Evolutionary conservation across 2,329 filamentous ascomycete species (phyloP).

Genomic region (Diaporthe helianthi): DNA sequence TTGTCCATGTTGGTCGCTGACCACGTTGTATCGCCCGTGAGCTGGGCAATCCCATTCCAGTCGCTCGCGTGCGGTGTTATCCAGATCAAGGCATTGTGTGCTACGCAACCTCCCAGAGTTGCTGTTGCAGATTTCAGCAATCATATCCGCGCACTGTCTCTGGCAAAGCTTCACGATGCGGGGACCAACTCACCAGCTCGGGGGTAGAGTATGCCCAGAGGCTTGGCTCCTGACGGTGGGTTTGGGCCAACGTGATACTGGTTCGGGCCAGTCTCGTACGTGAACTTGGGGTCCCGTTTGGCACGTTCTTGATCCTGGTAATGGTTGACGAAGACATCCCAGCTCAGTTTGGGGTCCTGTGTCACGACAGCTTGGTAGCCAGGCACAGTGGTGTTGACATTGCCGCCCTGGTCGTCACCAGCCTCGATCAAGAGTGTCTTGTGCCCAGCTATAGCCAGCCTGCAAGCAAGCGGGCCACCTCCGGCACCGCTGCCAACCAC

Average conservation of each 20-base stretch:
- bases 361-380: slow-evolving; percentile 30
- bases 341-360: slow-evolving; percentile 24
- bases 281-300: slow-evolving; percentile 30
- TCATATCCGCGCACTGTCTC: neutral
- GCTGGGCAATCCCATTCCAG: slow-evolving; percentile 57
- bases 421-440: slow-evolving; percentile 28
- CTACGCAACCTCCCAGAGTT: slow-evolving; percentile 63
- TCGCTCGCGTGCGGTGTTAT: slow-evolving; percentile 61
- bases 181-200: slow-evolving; percentile 49
- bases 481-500: slow-evolving; percentile 32
- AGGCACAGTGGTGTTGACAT: slow-evolving; percentile 30
- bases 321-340: slow-evolving; percentile 34
- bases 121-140: neutral
- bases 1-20: slow-evolving; percentile 33
- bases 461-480: slow-evolving; percentile 29
- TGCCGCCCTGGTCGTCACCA: slow-evolving; percentile 25
- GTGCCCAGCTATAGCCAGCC: slow-evolving; percentile 27
- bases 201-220: slow-evolving; percentile 65
- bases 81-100: slow-evolving; percentile 62
- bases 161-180: neutral
- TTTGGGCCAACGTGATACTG: slow-evolving; percentile 54
- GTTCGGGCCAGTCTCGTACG: slow-evolving; percentile 9
- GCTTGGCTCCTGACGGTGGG: slow-evolving; percentile 58
- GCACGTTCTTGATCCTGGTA: slow-evolving; percentile 29
- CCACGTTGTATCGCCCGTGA: slow-evolving; percentile 66